Percentiles rank a stretch among this genome's conserved stretches.
phyloP scores from a whole-genome alignment of 192 early-diverging fungal genomes.

The Coemansia sp. region DNA sequence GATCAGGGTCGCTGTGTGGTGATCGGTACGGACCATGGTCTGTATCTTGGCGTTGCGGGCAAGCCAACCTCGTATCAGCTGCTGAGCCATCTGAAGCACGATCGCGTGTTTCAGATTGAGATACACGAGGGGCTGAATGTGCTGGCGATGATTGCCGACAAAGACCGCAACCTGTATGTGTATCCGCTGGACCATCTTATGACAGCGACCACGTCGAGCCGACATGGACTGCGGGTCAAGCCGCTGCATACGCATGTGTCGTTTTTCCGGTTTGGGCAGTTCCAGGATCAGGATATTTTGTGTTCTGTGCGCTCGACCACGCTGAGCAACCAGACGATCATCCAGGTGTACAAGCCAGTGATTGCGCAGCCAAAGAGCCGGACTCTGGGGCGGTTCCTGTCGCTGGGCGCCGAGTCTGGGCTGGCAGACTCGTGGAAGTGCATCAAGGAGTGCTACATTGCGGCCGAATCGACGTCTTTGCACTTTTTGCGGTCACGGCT shows the following conservation, averaged over 20 bases:
- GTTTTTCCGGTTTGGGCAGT: slow-evolving; percentile 73
- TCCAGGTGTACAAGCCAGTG: slow-evolving; percentile 75
- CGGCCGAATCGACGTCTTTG: slow-evolving; percentile 81
- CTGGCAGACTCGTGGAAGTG: slow-evolving; percentile 50
- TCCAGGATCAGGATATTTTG: slow-evolving; percentile 61
- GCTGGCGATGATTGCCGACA: slow-evolving; percentile 80
- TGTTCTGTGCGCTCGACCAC: slow-evolving; percentile 72
- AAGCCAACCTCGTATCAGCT: slow-evolving; percentile 53
- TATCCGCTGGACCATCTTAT: slow-evolving; percentile 59
- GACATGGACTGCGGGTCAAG: slow-evolving; percentile 31
- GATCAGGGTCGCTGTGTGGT: slow-evolving; percentile 67
- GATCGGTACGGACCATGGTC: slow-evolving; percentile 82
- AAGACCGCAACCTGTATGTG: slow-evolving; percentile 58
- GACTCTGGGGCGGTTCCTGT: slow-evolving; percentile 53
- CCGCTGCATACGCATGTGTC: slow-evolving; percentile 64
- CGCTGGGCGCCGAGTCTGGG: slow-evolving; percentile 37
- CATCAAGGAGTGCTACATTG: slow-evolving; percentile 91
- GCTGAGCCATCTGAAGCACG: slow-evolving; percentile 63
- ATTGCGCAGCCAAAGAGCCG: slow-evolving; percentile 54
- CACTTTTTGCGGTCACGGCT: slow-evolving; percentile 83
- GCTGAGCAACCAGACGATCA: slow-evolving; percentile 65
- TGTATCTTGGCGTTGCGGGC: slow-evolving; percentile 72
- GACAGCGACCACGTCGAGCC: slow-evolving; percentile 33
- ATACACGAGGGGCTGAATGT: slow-evolving; percentile 78
- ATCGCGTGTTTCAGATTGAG: slow-evolving; percentile 85